Evolutionary conservation across 306 rosid species (phyloP), one percentile per base, ranked within the genome.

Genomic region (Malus fusca): DNA sequence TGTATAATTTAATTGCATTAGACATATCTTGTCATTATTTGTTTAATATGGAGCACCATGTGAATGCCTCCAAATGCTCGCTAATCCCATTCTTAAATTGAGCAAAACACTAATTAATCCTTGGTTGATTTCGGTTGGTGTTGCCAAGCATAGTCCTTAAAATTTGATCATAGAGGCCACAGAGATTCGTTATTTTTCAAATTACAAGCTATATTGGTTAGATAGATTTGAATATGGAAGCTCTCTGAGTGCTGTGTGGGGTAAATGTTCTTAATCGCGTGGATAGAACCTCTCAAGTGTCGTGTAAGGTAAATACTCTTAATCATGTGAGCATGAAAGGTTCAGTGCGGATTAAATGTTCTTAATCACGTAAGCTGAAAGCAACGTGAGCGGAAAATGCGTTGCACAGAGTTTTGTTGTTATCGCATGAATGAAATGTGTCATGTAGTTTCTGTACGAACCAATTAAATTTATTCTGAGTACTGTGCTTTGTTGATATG

Each of bases 31-130:
- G 67, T 55, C 56, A 66, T 51, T 46, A n/a, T 69, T 60, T 4
- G 2, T 62, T 22, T 13, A 33, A 33, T 13, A 46, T 31, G 22
- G 42, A 43, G 15, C 62, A 22, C 13, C 56, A 40, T n/a, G 55
- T 71, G 30, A 51, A 18, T 53, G 11, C 61, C 42, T 15, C 44
- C 25, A 42, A 8, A 17, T 42, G n/a, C 26, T 15, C 6, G 3
- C 11, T 18, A 23, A 44, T 26, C 19, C 33, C 71, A 14, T 67
- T 58, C 61, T 60, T 42, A 30, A 28, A 61, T 26, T n/a, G 25
- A 5, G 66, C 35, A 61, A 6, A 61, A 0, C 66, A 58, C 77
- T 2, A 88, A 87, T 19, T 51, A 51, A 14, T 52, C 63, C 42
- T 46, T 44, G 58, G 22, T 69, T 60, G 12, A 60, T 25, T 23